Conservation (phyloP, 805 yeast genomes). For the Spencermartinsiella europaea region DNA sequence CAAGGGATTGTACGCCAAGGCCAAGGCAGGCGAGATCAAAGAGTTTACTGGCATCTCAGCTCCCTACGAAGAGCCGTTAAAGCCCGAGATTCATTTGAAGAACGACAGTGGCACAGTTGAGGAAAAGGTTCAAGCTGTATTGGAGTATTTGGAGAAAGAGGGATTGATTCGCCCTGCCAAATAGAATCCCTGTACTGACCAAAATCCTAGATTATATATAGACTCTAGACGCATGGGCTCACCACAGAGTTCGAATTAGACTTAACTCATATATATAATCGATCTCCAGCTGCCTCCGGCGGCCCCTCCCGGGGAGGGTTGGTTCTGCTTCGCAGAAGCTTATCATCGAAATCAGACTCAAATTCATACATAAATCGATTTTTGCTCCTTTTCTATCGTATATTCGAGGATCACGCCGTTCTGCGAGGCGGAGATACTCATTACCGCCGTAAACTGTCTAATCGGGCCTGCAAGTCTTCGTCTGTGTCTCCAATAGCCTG, state of each 20-base stretch:
- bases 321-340: no score
- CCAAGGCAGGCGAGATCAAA: slow-evolving; percentile 88
- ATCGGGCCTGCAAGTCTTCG: slow-evolving; percentile 83
- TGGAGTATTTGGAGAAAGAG: slow-evolving; percentile 42
- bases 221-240: background rate
- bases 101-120: slow-evolving; percentile 70
- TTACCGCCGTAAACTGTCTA: slow-evolving; percentile 69
- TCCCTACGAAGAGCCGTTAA: slow-evolving; percentile 88
- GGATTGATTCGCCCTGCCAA: slow-evolving; percentile 1
- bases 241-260: no score
- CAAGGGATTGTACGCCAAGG: slow-evolving; percentile 93
- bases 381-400: no score
- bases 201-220: background rate
- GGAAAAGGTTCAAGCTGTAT: slow-evolving; percentile 70
- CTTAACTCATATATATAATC: no score
- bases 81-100: slow-evolving; percentile 75
- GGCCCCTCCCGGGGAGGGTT: no score
- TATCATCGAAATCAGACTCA: no score
- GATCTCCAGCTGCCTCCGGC: no score
- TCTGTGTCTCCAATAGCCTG: slow-evolving; percentile 58
- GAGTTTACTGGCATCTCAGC: slow-evolving; percentile 95
- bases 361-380: no score
- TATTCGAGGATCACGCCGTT: no score
- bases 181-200: background rate
- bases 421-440: no score